These are phyloP conservation scores for Pseudopithomyces chartarum DNA, from an alignment of 2,329 filamentous ascomycete genomes.

Conservation along the genomic window DNA sequence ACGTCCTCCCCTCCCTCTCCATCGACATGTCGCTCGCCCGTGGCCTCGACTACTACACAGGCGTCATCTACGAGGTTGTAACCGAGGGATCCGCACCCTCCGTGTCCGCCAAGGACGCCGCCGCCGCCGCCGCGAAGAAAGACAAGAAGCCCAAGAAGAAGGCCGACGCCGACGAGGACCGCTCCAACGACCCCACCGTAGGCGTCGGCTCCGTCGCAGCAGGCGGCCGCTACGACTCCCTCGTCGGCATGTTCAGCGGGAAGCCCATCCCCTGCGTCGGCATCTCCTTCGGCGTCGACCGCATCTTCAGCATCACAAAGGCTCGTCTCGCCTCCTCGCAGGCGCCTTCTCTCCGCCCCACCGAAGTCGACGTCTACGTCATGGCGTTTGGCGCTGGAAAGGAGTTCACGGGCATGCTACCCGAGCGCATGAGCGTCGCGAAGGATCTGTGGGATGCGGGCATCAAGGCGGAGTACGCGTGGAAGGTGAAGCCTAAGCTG, in stretches of 20 bases:
- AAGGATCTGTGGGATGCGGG: slow-evolving; percentile 82
- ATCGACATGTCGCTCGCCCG: slow-evolving; percentile 90
- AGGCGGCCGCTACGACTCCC: slow-evolving; percentile 88
- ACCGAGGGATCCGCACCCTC: slow-evolving; percentile 73
- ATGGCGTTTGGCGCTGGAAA: slow-evolving; percentile 93
- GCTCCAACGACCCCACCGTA: slow-evolving; percentile 77
- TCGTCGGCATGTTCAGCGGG: slow-evolving; percentile 91
- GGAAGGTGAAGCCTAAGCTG: slow-evolving; percentile 90
- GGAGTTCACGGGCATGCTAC: slow-evolving; percentile 77
- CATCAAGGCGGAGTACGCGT: slow-evolving; percentile 88
- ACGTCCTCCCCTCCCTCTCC: slow-evolving; percentile 73
- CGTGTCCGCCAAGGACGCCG: slow-evolving; percentile 45
- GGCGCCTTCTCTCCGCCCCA: slow-evolving; percentile 62
- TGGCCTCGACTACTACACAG: slow-evolving; percentile 92
- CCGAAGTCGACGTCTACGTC: slow-evolving; percentile 87
- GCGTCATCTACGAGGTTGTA: slow-evolving; percentile 87
- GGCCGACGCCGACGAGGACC: slow-evolving; percentile 63
- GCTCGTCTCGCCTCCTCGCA: slow-evolving; percentile 72
- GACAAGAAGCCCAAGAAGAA: slow-evolving; percentile 29
- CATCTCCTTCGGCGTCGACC: slow-evolving; percentile 92
- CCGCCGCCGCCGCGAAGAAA: slow-evolving; percentile 49
- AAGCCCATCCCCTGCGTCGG: slow-evolving; percentile 91
- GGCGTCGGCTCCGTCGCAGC: slow-evolving; percentile 88
- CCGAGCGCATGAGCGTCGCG: slow-evolving; percentile 82
- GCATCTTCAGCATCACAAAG: slow-evolving; percentile 92